A percentile compares a stretch with the other conserved stretches of the same genome.
phyloP scores from a whole-genome alignment of 192 early-diverging fungal species.

The Dimargaris verticillata region DNA sequence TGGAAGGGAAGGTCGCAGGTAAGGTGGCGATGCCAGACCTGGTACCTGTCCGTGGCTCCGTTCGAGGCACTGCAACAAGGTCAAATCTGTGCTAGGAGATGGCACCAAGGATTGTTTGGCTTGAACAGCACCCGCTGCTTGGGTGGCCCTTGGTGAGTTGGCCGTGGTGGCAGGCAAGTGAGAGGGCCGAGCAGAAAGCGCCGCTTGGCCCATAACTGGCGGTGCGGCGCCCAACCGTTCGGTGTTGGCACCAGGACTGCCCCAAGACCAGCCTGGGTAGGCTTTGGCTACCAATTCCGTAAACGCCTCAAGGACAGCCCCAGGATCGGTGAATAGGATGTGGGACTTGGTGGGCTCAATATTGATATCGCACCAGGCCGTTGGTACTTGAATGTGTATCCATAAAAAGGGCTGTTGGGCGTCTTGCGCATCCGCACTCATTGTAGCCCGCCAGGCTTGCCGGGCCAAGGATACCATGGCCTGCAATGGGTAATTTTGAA shows the following conservation, averaged over 20 bases:
- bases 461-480: too few relatives aligned
- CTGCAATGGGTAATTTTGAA: too few relatives aligned
- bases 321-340: background rate
- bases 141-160: too few relatives aligned
- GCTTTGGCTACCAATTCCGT: background rate
- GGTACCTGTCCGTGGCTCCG: too few relatives aligned
- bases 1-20: too few relatives aligned
- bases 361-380: conserved; percentile 4
- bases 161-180: background rate
- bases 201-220: background rate
- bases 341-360: conserved; percentile 2
- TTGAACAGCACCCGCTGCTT: too few relatives aligned
- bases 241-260: background rate
- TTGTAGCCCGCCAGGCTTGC: too few relatives aligned
- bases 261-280: background rate
- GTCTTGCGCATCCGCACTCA: too few relatives aligned
- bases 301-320: background rate
- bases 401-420: conserved; percentile 1
- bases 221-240: background rate
- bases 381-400: background rate
- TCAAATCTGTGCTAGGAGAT: too few relatives aligned
- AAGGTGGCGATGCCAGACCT: too few relatives aligned
- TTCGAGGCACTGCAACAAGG: too few relatives aligned
- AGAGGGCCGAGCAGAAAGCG: background rate
- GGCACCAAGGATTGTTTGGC: too few relatives aligned